A percentile compares a stretch with the other conserved stretches of the same genome.
Conservation (phyloP, 371 early-diverging fungal genomes). For the Haplosporangium sp. region DNA sequence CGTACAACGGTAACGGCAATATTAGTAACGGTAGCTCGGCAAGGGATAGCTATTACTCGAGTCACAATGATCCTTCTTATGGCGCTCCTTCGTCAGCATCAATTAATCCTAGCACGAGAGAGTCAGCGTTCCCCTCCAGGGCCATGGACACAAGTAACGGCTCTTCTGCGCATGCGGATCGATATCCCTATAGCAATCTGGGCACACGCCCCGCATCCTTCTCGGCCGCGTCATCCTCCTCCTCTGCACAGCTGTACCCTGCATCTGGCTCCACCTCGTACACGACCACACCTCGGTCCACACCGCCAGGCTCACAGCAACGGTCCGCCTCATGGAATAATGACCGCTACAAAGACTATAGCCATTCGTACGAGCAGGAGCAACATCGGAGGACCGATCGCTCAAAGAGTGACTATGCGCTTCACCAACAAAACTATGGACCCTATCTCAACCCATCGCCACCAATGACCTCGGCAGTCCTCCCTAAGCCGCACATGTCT, state of each 20-base stretch:
- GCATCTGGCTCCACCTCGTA: constrained; percentile 15
- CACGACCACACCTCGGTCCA: constrained; percentile 15
- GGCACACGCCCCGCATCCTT: constrained; percentile 33
- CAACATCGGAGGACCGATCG: constrained; percentile 21
- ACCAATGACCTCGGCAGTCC: constrained; percentile 12
- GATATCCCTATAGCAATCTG: constrained; percentile 10
- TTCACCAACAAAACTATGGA: constrained; percentile 53
- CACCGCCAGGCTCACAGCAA: constrained; percentile 19
- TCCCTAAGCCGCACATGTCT: constrained; percentile 11
- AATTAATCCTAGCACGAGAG: too few species aligned
- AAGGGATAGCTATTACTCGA: constrained; percentile 2
- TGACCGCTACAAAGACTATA: constrained; percentile 32
- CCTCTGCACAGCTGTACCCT: constrained; percentile 17
- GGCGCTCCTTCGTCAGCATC: not conserved
- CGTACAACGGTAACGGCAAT: not conserved
- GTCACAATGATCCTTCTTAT: not conserved
- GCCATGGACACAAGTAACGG: constrained; percentile 1
- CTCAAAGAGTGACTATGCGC: constrained; percentile 40
- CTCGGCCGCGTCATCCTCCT: constrained; percentile 20
- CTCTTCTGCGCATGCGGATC: constrained; percentile 16
- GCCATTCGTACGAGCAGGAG: constrained; percentile 26
- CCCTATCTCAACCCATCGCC: constrained; percentile 33
- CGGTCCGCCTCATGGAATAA: constrained; percentile 46
- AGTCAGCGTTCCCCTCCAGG: not conserved
- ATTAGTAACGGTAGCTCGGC: not conserved